These are phyloP conservation scores for Coemansia reversa DNA, from an alignment of 192 early-diverging fungal genomes.

Conservation along the genomic window DNA sequence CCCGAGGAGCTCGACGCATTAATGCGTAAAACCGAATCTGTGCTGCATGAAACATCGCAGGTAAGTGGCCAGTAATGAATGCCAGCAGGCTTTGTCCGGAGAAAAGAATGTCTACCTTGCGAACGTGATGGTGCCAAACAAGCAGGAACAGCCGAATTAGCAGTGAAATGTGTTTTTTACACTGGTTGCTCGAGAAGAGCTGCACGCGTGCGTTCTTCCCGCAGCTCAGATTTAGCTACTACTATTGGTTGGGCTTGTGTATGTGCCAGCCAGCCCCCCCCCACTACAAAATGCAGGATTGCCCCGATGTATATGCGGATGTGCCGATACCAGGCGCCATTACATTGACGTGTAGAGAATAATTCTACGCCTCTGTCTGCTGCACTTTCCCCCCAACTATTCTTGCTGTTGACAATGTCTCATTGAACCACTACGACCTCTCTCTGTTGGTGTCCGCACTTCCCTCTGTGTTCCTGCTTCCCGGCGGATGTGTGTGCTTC, in stretches of 20 bases:
- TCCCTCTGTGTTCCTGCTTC: background rate
- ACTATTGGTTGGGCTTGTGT: conserved; percentile 32
- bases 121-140: background rate
- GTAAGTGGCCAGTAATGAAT: conserved; percentile 15
- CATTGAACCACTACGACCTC: background rate
- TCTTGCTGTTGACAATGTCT: background rate
- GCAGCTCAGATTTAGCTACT: conserved; percentile 19
- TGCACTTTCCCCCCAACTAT: background rate
- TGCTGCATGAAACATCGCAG: conserved; percentile 36
- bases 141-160: background rate
- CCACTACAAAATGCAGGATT: conserved; percentile 18
- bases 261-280: background rate
- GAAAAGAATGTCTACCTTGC: background rate
- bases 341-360: conserved; percentile 11
- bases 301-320: conserved; percentile 9
- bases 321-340: conserved; percentile 4
- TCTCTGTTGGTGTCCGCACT: background rate
- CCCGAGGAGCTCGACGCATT: conserved; percentile 41
- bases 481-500: background rate
- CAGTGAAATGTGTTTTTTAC: background rate
- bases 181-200: conserved; percentile 13
- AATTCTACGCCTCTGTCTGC: conserved; percentile 2
- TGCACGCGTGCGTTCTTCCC: conserved; percentile 35
- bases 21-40: conserved; percentile 48
- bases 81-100: background rate